These are phyloP conservation scores for Xylaria sp. DNA, from an alignment of 2,329 filamentous ascomycete genomes.

Conservation along the genomic window DNA sequence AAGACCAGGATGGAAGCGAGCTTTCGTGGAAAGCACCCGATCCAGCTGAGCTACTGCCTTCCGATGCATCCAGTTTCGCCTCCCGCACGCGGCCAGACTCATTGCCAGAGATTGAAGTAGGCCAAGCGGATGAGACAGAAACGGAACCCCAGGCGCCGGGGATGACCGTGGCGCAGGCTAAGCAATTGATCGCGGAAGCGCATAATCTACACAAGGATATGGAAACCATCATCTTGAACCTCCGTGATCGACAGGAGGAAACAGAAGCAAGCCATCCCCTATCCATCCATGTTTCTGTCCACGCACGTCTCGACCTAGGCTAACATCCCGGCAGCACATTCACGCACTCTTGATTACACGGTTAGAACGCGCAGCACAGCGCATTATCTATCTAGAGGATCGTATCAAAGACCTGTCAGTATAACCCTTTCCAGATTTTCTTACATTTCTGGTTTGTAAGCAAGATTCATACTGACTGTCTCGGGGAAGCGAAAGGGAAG, in stretches of 20 bases:
- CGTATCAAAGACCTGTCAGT: slow-evolving; percentile 53
- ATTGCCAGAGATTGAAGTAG: slow-evolving; percentile 12
- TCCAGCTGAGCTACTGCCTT: slow-evolving; percentile 21
- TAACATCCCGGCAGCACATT: slow-evolving; percentile 47
- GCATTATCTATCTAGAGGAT: slow-evolving; percentile 55
- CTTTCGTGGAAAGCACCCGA: slow-evolving; percentile 33
- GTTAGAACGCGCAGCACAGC: slow-evolving; percentile 52
- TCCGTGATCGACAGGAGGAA: slow-evolving; percentile 54
- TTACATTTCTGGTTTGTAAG: too few species aligned
- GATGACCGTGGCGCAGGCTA: slow-evolving; percentile 27
- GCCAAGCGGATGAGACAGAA: background rate
- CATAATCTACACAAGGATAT: slow-evolving; percentile 48
- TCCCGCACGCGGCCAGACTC: slow-evolving; percentile 17
- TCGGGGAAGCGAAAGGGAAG: slow-evolving; percentile 46
- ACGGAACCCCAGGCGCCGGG: slow-evolving; percentile 3
- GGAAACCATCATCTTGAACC: slow-evolving; percentile 43
- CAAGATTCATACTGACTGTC: slow-evolving; percentile 9
- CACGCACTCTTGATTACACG: slow-evolving; percentile 55
- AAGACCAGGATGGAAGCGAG: slow-evolving; percentile 1
- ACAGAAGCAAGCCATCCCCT: slow-evolving; percentile 43
- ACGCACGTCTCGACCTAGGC: slow-evolving; percentile 2
- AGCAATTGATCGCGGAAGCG: slow-evolving; percentile 35
- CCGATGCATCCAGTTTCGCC: slow-evolving; percentile 19
- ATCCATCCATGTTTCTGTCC: background rate
- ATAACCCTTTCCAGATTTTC: slow-evolving; percentile 4